Conservation (phyloP, 2,329 filamentous ascomycete genomes). For the Neofusicoccum parvum region DNA sequence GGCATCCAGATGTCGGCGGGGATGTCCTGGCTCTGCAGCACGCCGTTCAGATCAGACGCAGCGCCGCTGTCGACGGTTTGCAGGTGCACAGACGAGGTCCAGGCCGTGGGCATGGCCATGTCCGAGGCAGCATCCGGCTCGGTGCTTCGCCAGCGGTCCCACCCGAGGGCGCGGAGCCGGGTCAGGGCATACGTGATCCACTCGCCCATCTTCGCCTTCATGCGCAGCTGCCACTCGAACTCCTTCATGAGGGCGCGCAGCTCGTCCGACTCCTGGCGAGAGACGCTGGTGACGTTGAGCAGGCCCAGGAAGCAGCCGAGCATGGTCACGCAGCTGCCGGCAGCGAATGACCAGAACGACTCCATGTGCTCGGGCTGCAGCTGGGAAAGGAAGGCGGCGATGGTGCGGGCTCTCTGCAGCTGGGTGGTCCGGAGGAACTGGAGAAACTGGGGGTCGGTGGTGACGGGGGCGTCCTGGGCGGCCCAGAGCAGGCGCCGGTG, state of each 20-base stretch:
- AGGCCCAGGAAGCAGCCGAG: slow-evolving; percentile 46
- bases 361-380: slow-evolving; percentile 49
- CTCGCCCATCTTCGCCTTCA: neutral
- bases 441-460: slow-evolving; percentile 35
- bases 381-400: slow-evolving; percentile 49
- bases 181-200: neutral
- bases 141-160: neutral
- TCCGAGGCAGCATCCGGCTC: neutral
- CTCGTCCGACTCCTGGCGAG: neutral
- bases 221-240: neutral
- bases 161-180: neutral
- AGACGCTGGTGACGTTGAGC: slow-evolving; percentile 24
- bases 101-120: neutral
- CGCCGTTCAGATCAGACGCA: neutral
- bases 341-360: slow-evolving; percentile 52
- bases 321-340: slow-evolving; percentile 46
- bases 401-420: slow-evolving; percentile 45
- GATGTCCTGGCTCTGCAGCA: neutral
- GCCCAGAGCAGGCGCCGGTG: slow-evolving; percentile 45
- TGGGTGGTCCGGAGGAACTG: slow-evolving; percentile 47
- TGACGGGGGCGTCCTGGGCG: slow-evolving; percentile 29
- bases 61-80: neutral
- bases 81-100: neutral
- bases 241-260: neutral
- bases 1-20: neutral